Conservation (phyloP, 2,329 filamentous ascomycete genomes). For the Exophiala lecanii-corni region DNA sequence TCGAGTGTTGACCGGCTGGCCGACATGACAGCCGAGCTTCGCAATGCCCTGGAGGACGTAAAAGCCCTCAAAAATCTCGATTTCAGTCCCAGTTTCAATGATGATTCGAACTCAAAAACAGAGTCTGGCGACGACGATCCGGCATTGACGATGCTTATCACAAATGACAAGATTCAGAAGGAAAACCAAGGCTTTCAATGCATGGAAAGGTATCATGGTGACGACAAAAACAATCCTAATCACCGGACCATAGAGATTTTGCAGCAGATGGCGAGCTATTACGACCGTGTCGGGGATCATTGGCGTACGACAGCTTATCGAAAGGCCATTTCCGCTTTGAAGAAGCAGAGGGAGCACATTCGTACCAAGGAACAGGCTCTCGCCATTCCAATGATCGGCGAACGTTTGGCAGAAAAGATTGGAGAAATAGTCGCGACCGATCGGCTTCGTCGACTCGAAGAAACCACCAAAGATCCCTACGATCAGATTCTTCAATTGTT, state of each 20-base stretch:
- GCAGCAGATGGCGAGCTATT: constrained; percentile 73
- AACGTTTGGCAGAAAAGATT: constrained; percentile 74
- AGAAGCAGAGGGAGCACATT: constrained; percentile 60
- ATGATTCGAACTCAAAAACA: background rate
- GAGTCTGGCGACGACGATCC: constrained; percentile 2
- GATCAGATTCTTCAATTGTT: constrained; percentile 65
- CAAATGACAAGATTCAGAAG: constrained; percentile 2
- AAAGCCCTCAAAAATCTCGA: constrained; percentile 3
- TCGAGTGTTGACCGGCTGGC: too few relatives aligned
- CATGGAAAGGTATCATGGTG: constrained; percentile 53
- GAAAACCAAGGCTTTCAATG: constrained; percentile 50
- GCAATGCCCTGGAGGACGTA: constrained; percentile 29
- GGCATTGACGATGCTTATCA: background rate
- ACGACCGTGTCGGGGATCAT: constrained; percentile 66
- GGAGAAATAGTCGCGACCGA: constrained; percentile 80
- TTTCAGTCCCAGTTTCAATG: constrained; percentile 4
- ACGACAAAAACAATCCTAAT: constrained; percentile 61
- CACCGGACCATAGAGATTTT: constrained; percentile 69
- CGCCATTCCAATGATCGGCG: constrained; percentile 63
- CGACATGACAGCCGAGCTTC: constrained; percentile 24
- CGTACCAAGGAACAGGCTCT: constrained; percentile 65
- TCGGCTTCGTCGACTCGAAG: constrained; percentile 65
- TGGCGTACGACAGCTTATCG: constrained; percentile 75
- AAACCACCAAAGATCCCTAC: constrained; percentile 62
- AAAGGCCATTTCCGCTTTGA: constrained; percentile 68